Evolutionary conservation across 495 filamentous ascomycete species (phyloP).

Genomic region (Neurospora pannonica): DNA sequence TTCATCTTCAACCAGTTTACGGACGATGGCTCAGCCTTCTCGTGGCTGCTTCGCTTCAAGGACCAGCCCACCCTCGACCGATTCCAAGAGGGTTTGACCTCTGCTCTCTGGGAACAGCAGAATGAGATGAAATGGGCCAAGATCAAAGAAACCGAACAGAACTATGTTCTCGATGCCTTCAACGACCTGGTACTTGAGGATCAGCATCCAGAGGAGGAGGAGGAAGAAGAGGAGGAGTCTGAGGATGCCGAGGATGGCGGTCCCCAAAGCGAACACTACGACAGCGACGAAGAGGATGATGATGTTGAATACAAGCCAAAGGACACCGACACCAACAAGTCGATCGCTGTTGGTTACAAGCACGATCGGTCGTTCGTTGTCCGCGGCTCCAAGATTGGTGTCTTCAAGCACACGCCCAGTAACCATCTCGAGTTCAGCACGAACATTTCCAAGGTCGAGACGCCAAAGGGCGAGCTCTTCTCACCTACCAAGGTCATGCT

Average conservation of each 20-base stretch:
- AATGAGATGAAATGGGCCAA: conserved; percentile 94
- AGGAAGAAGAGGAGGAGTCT: conserved; percentile 51
- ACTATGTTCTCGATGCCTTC: conserved; percentile 94
- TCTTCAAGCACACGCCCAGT: conserved; percentile 92
- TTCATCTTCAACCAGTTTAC: conserved; percentile 98
- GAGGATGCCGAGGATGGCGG: conserved; percentile 57
- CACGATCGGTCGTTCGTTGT: conserved; percentile 96
- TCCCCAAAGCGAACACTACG: conserved; percentile 56
- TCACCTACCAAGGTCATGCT: conserved; percentile 97
- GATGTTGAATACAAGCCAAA: conserved; percentile 61
- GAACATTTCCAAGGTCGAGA: conserved; percentile 91
- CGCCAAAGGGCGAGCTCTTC: conserved; percentile 78
- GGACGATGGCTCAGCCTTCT: conserved; percentile 81
- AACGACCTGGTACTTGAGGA: conserved; percentile 93
- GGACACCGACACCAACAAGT: conserved; percentile 85
- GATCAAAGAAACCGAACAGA: conserved; percentile 79
- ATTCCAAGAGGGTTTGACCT: conserved; percentile 92
- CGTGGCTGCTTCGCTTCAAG: conserved; percentile 90
- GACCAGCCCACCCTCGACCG: conserved; percentile 68
- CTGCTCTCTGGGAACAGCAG: conserved; percentile 91
- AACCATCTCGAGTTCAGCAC: conserved; percentile 96
- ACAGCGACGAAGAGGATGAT: conserved; percentile 85
- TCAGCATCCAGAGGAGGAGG: conserved; percentile 49
- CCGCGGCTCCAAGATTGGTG: conserved; percentile 92
- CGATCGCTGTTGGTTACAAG: conserved; percentile 96